Percentiles rank a stretch among this genome's conserved stretches.
phyloP scores from a whole-genome alignment of 352 stramenopile genomes.

The Pythium vanterpoolii region DNA sequence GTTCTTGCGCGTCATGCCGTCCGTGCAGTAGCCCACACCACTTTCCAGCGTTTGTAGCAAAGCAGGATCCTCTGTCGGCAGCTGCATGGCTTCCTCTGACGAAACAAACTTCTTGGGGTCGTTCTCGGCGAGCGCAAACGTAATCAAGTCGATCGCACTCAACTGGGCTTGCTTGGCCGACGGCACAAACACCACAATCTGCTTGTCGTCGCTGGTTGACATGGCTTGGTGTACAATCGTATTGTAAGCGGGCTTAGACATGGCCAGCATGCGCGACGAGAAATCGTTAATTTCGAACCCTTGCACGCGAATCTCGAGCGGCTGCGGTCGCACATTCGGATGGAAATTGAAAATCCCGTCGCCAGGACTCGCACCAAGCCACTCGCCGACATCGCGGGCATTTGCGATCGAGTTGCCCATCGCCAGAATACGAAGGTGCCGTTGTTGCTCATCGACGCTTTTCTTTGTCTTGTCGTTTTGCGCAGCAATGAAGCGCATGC shows the following conservation, averaged over 20 bases:
- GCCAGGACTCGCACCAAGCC: constrained; percentile 93
- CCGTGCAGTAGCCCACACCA: constrained; percentile 96
- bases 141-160: constrained; percentile 98
- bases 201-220: constrained; percentile 58
- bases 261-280: constrained; percentile 95
- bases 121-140: constrained; percentile 91
- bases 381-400: constrained; percentile 96
- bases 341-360: constrained; percentile 95
- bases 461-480: constrained; percentile 76
- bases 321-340: constrained; percentile 93
- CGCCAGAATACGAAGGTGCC: constrained; percentile 90
- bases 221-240: constrained; percentile 82
- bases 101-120: constrained; percentile 64
- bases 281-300: constrained; percentile 98
- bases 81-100: constrained; percentile 29
- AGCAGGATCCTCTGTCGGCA: constrained; percentile 83
- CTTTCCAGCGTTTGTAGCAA: constrained; percentile 92
- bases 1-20: constrained; percentile 91
- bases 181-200: constrained; percentile 96
- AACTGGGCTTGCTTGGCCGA: constrained; percentile 98
- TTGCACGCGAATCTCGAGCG: constrained; percentile 97
- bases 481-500: constrained; percentile 97
- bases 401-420: constrained; percentile 97
- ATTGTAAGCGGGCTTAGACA: constrained; percentile 99
- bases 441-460: no score